Evolutionary conservation across 805 yeast genomes (phyloP).

Genomic region (Nematodospora valgi): DNA sequence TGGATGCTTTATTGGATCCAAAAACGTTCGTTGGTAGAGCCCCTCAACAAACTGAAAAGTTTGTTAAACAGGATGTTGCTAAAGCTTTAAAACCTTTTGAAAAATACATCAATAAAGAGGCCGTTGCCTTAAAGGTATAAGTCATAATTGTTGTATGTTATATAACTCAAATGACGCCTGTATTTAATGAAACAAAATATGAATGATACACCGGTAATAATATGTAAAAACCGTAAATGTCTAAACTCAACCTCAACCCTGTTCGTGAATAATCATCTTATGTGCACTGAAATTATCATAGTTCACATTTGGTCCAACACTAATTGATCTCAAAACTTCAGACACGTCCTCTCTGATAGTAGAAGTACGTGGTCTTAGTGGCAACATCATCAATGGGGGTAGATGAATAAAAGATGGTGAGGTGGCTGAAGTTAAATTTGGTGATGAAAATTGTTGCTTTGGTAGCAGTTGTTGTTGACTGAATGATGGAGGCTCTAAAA

Average conservation of each 20-base stretch:
- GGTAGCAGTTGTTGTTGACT: background rate
- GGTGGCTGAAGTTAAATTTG: background rate
- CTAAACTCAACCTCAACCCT: no score
- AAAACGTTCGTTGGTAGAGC: conserved; percentile 97
- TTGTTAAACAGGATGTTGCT: conserved; percentile 78
- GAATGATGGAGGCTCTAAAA: background rate
- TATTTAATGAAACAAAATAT: no score
- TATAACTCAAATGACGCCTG: no score
- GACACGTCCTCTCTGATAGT: background rate
- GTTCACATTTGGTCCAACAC: no score
- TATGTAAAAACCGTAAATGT: no score
- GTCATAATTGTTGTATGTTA: no score
- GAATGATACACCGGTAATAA: no score
- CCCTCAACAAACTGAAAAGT: conserved; percentile 95
- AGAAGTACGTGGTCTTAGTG: background rate
- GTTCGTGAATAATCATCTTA: no score
- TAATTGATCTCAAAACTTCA: background rate
- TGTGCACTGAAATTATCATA: no score
- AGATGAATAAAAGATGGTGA: conserved; percentile 1
- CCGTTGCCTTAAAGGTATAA: conserved; percentile 78
- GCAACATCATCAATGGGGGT: conserved; percentile 1
- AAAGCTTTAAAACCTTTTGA: conserved; percentile 72
- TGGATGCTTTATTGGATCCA: conserved; percentile 83
- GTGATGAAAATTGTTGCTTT: background rate
- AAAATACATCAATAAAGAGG: conserved; percentile 56